Evolutionary conservation across 108 stramenopile genomes (phyloP).

Genomic region (Cylindrotheca fusiformis): DNA sequence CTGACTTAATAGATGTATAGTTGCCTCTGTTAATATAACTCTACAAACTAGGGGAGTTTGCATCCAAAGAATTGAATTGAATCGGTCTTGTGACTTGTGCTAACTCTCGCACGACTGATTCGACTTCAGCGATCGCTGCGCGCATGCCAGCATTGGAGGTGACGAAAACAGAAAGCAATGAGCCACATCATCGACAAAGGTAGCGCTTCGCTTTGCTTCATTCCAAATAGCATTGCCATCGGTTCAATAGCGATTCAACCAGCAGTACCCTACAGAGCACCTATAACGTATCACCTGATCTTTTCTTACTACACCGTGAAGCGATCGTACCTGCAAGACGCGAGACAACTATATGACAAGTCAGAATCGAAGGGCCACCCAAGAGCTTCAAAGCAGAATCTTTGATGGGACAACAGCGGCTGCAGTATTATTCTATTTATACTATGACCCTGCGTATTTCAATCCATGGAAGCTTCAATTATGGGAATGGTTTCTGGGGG

Average conservation of each 20-base stretch:
- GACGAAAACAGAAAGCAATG: too few species aligned
- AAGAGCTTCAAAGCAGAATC: constrained; percentile 30
- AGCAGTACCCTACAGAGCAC: too few species aligned
- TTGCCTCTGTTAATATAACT: too few species aligned
- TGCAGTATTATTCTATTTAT: constrained; percentile 35
- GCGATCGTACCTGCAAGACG: too few species aligned
- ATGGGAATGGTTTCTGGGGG: constrained; percentile 46
- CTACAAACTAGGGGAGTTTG: neutral
- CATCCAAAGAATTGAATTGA: neutral
- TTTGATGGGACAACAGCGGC: constrained; percentile 45
- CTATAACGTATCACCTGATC: neutral
- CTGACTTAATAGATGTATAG: too few species aligned
- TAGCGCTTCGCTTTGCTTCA: neutral
- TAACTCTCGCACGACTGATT: too few species aligned
- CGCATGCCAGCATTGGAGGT: too few species aligned
- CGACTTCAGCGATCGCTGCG: too few species aligned
- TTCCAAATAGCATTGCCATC: neutral
- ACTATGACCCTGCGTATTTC: constrained; percentile 45
- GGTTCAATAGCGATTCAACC: too few species aligned
- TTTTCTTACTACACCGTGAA: too few species aligned
- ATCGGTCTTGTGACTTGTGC: too few species aligned
- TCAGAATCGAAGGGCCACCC: constrained; percentile 19
- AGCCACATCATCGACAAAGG: neutral
- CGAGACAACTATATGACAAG: neutral
- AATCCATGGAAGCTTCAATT: constrained; percentile 58